phyloP scores from a whole-genome alignment of 2,329 filamentous ascomycete species.

The Aspergillus chevalieri region DNA sequence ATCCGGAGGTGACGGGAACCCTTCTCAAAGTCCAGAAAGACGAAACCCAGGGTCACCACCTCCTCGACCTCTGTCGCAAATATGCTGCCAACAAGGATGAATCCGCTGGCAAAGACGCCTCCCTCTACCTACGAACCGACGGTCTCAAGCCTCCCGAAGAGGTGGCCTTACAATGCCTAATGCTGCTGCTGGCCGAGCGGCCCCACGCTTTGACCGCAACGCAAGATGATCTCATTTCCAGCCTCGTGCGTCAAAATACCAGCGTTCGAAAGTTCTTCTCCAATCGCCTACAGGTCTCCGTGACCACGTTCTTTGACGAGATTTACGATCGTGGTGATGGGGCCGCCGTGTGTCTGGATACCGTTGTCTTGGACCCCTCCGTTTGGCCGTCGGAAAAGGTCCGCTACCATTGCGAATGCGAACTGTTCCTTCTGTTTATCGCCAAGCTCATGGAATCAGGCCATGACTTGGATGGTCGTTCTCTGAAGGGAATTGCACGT shows the following conservation, averaged over 20 bases:
- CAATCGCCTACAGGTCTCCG: slow-evolving; percentile 36
- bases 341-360: slow-evolving; percentile 42
- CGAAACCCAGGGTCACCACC: slow-evolving; percentile 36
- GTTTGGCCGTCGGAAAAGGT: slow-evolving; percentile 41
- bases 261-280: slow-evolving; percentile 41
- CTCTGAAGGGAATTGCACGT: slow-evolving; percentile 55
- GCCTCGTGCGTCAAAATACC: slow-evolving; percentile 38
- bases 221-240: slow-evolving; percentile 44
- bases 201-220: slow-evolving; percentile 30
- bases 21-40: slow-evolving; percentile 41
- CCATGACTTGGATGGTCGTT: slow-evolving; percentile 61
- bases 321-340: slow-evolving; percentile 45
- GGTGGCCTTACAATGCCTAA: slow-evolving; percentile 39
- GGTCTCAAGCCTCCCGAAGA: slow-evolving; percentile 39
- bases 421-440: slow-evolving; percentile 60
- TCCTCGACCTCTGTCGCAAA: slow-evolving; percentile 40
- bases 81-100: slow-evolving; percentile 39
- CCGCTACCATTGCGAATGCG: slow-evolving; percentile 41
- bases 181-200: slow-evolving; percentile 35
- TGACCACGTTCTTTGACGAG: slow-evolving; percentile 44
- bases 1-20: slow-evolving; percentile 40
- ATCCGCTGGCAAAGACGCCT: slow-evolving; percentile 39
- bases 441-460: slow-evolving; percentile 88
- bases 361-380: slow-evolving; percentile 40
- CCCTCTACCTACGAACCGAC: slow-evolving; percentile 37